These are phyloP conservation scores for Leptomonas pyrrhocoris DNA, from an alignment of 208 protist genomes.

Conservation along the genomic window DNA sequence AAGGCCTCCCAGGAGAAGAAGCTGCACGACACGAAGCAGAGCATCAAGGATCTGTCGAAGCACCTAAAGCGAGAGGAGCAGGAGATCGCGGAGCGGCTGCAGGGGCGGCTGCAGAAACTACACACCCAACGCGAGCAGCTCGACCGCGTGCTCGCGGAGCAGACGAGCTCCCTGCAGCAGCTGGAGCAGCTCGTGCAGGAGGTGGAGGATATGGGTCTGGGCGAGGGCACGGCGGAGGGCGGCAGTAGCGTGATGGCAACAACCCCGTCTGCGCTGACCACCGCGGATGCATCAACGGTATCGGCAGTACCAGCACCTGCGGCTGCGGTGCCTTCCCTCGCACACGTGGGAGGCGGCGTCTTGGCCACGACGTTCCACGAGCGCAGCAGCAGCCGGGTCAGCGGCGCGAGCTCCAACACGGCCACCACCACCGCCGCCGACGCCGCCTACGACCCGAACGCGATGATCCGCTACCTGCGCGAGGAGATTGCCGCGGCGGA, in stretches of 20 bases:
- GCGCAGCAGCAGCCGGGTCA: conserved; percentile 46
- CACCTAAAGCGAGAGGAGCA: conserved; percentile 74
- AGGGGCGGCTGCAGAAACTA: conserved; percentile 48
- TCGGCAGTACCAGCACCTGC: neutral
- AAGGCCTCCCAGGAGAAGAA: conserved; percentile 51
- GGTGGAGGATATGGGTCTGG: conserved; percentile 46
- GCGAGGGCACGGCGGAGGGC: neutral
- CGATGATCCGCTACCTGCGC: conserved; percentile 68
- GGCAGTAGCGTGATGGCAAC: neutral
- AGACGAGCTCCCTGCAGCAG: conserved; percentile 68
- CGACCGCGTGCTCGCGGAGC: conserved; percentile 48
- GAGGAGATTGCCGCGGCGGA: conserved; percentile 68
- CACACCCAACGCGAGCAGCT: conserved; percentile 68
- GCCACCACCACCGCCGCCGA: conserved; percentile 18
- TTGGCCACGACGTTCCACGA: conserved; percentile 13
- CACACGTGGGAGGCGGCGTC: neutral
- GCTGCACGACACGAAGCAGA: conserved; percentile 48
- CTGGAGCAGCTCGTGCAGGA: conserved; percentile 69
- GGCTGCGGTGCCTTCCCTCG: neutral
- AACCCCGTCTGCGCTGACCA: neutral
- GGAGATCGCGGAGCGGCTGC: conserved; percentile 45
- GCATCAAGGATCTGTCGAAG: conserved; percentile 44
- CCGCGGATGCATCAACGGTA: neutral
- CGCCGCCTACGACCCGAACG: conserved; percentile 49
- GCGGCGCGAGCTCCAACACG: conserved; percentile 28